A percentile compares a stretch with the other conserved stretches of the same genome.
Conservation (phyloP, 768 basidiomycete genomes). For the Lactifluus volemus region DNA sequence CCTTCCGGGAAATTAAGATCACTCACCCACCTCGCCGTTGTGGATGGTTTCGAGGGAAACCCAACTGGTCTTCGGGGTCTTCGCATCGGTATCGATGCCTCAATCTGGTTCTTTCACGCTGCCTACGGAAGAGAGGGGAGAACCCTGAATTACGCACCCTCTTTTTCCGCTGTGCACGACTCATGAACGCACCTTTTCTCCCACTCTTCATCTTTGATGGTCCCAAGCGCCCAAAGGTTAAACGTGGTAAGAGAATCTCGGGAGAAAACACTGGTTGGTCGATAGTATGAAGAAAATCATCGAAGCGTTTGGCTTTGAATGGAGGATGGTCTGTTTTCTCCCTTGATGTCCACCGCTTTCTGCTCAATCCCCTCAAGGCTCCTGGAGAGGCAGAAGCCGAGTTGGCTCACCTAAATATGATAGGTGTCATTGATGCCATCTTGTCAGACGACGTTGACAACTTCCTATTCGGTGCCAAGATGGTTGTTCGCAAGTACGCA, state of each 20-base stretch:
- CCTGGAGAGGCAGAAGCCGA: slow-evolving; percentile 96
- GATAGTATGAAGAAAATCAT: slow-evolving; percentile 73
- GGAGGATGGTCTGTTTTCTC: slow-evolving; percentile 46
- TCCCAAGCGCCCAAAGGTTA: slow-evolving; percentile 70
- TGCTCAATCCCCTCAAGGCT: slow-evolving; percentile 40
- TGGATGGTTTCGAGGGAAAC: slow-evolving; percentile 67
- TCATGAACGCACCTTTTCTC: slow-evolving; percentile 71
- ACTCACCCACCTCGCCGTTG: slow-evolving; percentile 64
- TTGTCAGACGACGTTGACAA: slow-evolving; percentile 92
- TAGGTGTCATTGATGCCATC: slow-evolving; percentile 79
- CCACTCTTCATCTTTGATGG: slow-evolving; percentile 93
- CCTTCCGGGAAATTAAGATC: slow-evolving; percentile 68
- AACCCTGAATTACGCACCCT: slow-evolving; percentile 80
- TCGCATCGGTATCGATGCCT: slow-evolving; percentile 81
- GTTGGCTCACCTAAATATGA: slow-evolving; percentile 74
- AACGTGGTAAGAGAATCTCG: slow-evolving; percentile 67
- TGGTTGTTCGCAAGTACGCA: slow-evolving; percentile 74
- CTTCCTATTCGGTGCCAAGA: slow-evolving; percentile 79
- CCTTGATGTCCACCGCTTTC: not conserved
- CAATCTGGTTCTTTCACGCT: slow-evolving; percentile 74
- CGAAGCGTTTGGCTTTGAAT: slow-evolving; percentile 74
- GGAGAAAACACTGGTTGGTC: slow-evolving; percentile 55
- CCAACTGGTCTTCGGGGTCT: slow-evolving; percentile 58
- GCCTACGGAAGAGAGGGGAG: slow-evolving; percentile 72
- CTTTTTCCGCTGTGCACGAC: slow-evolving; percentile 76